Evolutionary conservation across 2,329 filamentous ascomycete species (phyloP).

Genomic region (Penicillium griseofulvum): DNA sequence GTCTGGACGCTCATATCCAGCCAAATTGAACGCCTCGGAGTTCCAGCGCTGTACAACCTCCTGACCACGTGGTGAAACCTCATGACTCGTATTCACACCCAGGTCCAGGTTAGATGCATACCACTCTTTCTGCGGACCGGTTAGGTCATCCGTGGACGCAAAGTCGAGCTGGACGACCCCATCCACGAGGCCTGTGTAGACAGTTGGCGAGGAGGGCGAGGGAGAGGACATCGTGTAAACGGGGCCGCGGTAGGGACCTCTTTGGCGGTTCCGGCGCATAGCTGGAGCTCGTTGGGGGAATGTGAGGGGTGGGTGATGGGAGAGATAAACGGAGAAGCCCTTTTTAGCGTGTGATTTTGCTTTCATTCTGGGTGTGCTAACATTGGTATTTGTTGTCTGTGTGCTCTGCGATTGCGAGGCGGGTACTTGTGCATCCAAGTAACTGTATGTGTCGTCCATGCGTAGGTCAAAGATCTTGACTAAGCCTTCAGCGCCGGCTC

Average conservation of each 20-base stretch:
- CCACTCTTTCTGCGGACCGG: constrained; percentile 32
- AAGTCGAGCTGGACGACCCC: constrained; percentile 46
- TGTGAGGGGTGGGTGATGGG: constrained; percentile 23
- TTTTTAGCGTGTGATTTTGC: constrained; percentile 20
- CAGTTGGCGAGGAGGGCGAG: constrained; percentile 44
- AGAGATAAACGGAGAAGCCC: constrained; percentile 46
- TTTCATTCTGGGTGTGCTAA: background rate
- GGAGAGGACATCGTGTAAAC: constrained; percentile 47
- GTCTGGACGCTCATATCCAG: constrained; percentile 46
- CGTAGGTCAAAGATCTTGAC: constrained; percentile 64
- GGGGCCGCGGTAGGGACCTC: constrained; percentile 41
- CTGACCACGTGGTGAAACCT: too few species aligned
- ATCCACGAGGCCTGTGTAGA: constrained; percentile 47
- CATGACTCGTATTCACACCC: constrained; percentile 18
- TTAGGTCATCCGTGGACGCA: constrained; percentile 44
- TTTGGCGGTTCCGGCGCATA: constrained; percentile 9
- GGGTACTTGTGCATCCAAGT: constrained; percentile 26
- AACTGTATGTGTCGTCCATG: constrained; percentile 41
- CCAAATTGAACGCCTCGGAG: constrained; percentile 36
- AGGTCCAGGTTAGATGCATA: constrained; percentile 33
- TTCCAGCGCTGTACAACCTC: background rate
- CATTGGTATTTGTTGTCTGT: background rate
- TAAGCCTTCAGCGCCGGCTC: constrained; percentile 56
- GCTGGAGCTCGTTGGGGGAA: constrained; percentile 8
- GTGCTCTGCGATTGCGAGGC: constrained; percentile 1